Evolutionary conservation across 352 stramenopile genomes (phyloP).

Genomic region (Globisporangium cederbergense): DNA sequence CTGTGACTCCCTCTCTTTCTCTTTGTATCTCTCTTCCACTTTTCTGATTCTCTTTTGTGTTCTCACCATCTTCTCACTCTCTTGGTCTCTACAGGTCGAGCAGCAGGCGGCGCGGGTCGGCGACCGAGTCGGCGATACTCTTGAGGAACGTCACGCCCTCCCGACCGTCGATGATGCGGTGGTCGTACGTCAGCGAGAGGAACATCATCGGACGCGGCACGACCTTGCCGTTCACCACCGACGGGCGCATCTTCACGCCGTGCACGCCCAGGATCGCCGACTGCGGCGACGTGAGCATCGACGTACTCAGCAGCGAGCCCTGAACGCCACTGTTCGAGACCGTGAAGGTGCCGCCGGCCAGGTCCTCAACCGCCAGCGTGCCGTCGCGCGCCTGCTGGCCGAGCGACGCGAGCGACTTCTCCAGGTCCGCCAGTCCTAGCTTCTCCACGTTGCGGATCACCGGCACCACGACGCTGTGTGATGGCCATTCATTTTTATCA

Average conservation of each 20-base stretch:
- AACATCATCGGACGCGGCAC: slow-evolving; percentile 99
- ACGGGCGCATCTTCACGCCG: slow-evolving; percentile 95
- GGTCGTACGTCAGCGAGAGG: slow-evolving; percentile 99
- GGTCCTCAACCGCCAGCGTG: slow-evolving; percentile 85
- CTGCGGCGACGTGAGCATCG: slow-evolving; percentile 98
- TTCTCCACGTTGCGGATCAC: slow-evolving; percentile 97
- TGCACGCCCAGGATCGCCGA: slow-evolving; percentile 98
- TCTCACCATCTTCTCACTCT: not conserved
- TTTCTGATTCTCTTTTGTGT: slow-evolving; percentile 1
- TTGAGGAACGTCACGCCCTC: slow-evolving; percentile 99
- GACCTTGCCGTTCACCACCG: slow-evolving; percentile 91
- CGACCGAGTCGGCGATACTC: slow-evolving; percentile 96
- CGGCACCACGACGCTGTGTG: slow-evolving; percentile 93
- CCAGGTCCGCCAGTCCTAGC: slow-evolving; percentile 95
- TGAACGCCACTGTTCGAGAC: slow-evolving; percentile 97
- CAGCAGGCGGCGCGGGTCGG: slow-evolving; percentile 93
- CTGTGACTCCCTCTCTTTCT: not conserved
- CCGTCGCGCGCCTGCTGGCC: slow-evolving; percentile 67
- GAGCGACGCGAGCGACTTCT: slow-evolving; percentile 93
- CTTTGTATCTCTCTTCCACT: too few species aligned
- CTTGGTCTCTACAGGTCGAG: slow-evolving; percentile 53
- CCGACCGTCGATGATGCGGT: slow-evolving; percentile 98
- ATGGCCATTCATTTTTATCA: not conserved
- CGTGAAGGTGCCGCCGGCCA: slow-evolving; percentile 98
- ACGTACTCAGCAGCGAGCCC: slow-evolving; percentile 97